phyloP scores from a whole-genome alignment of 2,329 filamentous ascomycete genomes.

The Macrophomina tecta region DNA sequence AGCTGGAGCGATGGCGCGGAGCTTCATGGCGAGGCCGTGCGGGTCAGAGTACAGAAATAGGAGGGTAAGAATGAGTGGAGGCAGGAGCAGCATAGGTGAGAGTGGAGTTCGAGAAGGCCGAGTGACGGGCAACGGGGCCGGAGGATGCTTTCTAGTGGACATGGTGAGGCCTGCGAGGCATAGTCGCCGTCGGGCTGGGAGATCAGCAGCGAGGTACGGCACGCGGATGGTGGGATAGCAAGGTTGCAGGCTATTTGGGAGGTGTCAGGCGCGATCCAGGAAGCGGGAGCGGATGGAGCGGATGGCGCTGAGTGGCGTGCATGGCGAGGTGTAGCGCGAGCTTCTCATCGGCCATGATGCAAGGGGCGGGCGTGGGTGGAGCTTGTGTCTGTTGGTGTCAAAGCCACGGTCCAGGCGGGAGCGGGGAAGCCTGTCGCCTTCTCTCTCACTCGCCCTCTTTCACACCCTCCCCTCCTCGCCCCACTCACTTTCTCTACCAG shows the following conservation, averaged over 20 bases:
- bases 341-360: neutral
- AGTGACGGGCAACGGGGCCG: neutral
- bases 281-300: slow-evolving; percentile 3
- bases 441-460: no score
- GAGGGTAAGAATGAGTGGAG: neutral
- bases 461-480: no score
- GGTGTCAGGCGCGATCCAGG: neutral
- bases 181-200: neutral
- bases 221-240: neutral
- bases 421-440: neutral
- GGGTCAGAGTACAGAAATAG: neutral
- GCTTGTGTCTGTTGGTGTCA: neutral
- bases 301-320: slow-evolving; percentile 6
- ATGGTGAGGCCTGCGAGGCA: slow-evolving; percentile 4
- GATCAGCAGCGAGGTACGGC: neutral
- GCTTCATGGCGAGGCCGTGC: neutral
- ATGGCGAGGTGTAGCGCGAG: neutral
- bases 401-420: neutral
- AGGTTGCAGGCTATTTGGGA: neutral
- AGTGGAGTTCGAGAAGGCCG: neutral
- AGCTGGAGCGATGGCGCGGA: neutral
- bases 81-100: neutral
- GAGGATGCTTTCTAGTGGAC: slow-evolving; percentile 1
- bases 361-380: neutral
- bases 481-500: no score